Percentiles rank a stretch among this genome's conserved stretches.
Evolutionary conservation across 2,329 filamentous ascomycete genomes (phyloP).

Genomic region (Fusarium sulawesiense): DNA sequence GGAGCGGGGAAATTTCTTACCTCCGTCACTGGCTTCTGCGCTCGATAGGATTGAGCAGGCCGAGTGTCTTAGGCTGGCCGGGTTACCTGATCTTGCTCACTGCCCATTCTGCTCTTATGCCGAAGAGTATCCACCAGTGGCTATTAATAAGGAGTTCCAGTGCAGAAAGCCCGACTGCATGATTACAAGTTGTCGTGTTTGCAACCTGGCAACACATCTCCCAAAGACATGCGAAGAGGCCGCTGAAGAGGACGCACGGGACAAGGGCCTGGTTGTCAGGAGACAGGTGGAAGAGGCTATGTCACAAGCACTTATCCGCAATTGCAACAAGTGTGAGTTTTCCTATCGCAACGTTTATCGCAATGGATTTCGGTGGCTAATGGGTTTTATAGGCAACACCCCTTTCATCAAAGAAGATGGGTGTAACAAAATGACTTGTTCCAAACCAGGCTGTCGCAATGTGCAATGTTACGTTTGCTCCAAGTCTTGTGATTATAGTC

Average conservation of each 20-base stretch:
- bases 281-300: slow-evolving; percentile 85
- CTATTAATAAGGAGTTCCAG: slow-evolving; percentile 77
- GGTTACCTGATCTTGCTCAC: slow-evolving; percentile 76
- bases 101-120: slow-evolving; percentile 89
- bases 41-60: slow-evolving; percentile 79
- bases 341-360: neutral
- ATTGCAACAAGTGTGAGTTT: slow-evolving; percentile 72
- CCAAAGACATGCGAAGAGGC: slow-evolving; percentile 78
- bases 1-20: slow-evolving; percentile 68
- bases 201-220: slow-evolving; percentile 75
- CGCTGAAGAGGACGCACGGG: slow-evolving; percentile 68
- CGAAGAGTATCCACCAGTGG: slow-evolving; percentile 75
- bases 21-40: slow-evolving; percentile 67
- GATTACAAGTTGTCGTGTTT: slow-evolving; percentile 74
- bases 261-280: slow-evolving; percentile 69
- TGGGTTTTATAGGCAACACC: slow-evolving; percentile 62
- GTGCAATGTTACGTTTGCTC: slow-evolving; percentile 79
- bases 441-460: slow-evolving; percentile 62
- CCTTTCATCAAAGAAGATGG: slow-evolving; percentile 82
- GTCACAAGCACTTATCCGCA: slow-evolving; percentile 80
- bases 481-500: slow-evolving; percentile 72
- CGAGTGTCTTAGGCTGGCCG: slow-evolving; percentile 74
- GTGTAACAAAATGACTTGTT: slow-evolving; percentile 87
- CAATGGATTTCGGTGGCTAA: slow-evolving; percentile 26
- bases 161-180: slow-evolving; percentile 76